A percentile compares a stretch with the other conserved stretches of the same genome.
These are phyloP conservation scores for Pezicula carpinea DNA, from an alignment of 2,329 filamentous ascomycete species.

Conservation along the genomic window DNA sequence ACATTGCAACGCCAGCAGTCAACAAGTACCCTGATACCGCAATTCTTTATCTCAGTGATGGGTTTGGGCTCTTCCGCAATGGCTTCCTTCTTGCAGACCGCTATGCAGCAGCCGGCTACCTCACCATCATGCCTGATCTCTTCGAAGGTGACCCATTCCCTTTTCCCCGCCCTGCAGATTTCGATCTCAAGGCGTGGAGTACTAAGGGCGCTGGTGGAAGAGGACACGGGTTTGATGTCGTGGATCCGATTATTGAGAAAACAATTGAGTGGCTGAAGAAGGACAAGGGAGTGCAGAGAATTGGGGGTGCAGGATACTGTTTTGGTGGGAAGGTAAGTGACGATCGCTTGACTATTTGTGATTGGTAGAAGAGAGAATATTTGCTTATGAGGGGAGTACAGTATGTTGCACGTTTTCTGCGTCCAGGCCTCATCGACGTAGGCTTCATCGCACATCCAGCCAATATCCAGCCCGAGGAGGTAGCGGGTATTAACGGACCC, in stretches of 20 bases:
- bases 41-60: neutral
- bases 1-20: neutral
- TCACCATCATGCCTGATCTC: slow-evolving; percentile 57
- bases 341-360: too few species aligned
- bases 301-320: slow-evolving; percentile 66
- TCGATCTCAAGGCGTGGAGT: slow-evolving; percentile 1
- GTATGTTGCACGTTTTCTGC: slow-evolving; percentile 65
- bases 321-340: slow-evolving; percentile 58
- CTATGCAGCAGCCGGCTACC: slow-evolving; percentile 58
- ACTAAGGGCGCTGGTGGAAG: neutral
- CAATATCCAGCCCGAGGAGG: slow-evolving; percentile 62
- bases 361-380: too few species aligned
- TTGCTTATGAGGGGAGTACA: too few species aligned
- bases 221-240: neutral
- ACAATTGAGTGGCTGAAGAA: slow-evolving; percentile 51
- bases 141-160: slow-evolving; percentile 59
- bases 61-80: slow-evolving; percentile 32
- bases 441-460: slow-evolving; percentile 71
- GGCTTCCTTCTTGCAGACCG: slow-evolving; percentile 64
- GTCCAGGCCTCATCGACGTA: slow-evolving; percentile 56
- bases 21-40: neutral
- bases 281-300: slow-evolving; percentile 37
- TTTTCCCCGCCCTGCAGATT: slow-evolving; percentile 39
- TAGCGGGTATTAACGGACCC: slow-evolving; percentile 58
- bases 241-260: slow-evolving; percentile 31